Percentiles rank a stretch among this genome's conserved stretches.
Conservation (phyloP, 2,329 filamentous ascomycete genomes). For the Ceratocystis diversiconidia region DNA sequence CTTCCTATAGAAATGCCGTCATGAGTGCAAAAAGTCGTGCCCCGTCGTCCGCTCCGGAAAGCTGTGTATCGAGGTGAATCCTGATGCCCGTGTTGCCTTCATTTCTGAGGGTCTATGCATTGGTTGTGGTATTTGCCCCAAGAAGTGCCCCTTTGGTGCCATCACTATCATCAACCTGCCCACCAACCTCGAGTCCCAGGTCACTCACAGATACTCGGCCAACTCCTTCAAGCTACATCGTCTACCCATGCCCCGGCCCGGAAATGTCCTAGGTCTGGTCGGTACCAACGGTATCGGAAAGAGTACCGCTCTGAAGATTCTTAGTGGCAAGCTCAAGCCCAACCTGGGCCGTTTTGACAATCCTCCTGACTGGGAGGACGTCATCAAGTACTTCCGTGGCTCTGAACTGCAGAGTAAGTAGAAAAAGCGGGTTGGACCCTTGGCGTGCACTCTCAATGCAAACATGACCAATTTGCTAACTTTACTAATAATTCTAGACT, state of each 20-base stretch:
- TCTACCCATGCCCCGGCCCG: conserved; percentile 86
- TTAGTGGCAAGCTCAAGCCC: conserved; percentile 96
- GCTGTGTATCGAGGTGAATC: conserved; percentile 85
- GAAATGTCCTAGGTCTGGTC: conserved; percentile 88
- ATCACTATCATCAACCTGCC: conserved; percentile 99
- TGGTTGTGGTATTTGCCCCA: conserved; percentile 97
- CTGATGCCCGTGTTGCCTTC: conserved; percentile 88
- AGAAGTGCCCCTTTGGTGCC: conserved; percentile 96
- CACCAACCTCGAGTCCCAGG: conserved; percentile 94
- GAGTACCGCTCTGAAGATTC: conserved; percentile 97
- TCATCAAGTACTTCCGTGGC: conserved; percentile 94
- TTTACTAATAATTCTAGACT: conserved; percentile 40
- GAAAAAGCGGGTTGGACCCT: background rate
- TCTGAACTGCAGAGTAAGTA: conserved; percentile 86
- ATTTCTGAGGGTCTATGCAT: conserved; percentile 94
- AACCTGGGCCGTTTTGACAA: conserved; percentile 92
- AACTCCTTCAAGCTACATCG: conserved; percentile 99
- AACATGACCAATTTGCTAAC: background rate
- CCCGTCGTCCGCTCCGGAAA: conserved; percentile 95
- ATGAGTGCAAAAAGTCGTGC: conserved; percentile 98
- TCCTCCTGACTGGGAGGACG: conserved; percentile 97
- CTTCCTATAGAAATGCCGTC: conserved; percentile 70
- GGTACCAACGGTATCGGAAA: conserved; percentile 99
- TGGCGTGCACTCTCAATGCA: background rate
- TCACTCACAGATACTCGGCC: conserved; percentile 96